Conservation (phyloP, 768 basidiomycete species). For the Rickenella mellea region DNA sequence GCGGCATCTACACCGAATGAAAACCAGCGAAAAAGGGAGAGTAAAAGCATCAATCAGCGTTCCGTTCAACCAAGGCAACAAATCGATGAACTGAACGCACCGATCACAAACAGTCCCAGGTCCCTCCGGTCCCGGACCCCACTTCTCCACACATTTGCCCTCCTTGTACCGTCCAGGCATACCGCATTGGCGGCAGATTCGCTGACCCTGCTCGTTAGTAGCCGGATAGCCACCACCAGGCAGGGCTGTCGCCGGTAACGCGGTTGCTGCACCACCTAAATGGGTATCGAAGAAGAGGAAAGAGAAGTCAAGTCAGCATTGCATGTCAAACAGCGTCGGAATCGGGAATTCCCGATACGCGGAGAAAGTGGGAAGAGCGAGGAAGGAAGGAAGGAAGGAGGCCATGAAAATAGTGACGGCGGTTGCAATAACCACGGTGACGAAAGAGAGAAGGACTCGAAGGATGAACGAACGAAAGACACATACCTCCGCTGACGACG, state of each 20-base stretch:
- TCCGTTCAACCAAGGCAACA: background rate
- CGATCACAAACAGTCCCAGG: constrained; percentile 80
- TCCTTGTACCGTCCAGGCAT: constrained; percentile 72
- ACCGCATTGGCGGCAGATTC: constrained; percentile 72
- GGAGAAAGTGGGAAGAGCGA: no score
- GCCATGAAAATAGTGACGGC: no score
- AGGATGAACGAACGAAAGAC: background rate
- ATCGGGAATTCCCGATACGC: no score
- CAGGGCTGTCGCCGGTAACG: background rate
- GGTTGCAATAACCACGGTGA: background rate
- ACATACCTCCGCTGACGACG: constrained; percentile 1
- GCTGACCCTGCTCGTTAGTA: constrained; percentile 52
- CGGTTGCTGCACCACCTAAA: background rate
- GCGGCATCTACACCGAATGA: constrained; percentile 40
- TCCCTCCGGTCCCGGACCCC: constrained; percentile 78
- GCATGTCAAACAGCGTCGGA: no score
- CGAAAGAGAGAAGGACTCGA: background rate
- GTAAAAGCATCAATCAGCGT: background rate
- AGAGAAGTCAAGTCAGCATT: no score
- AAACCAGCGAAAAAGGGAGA: constrained; percentile 2
- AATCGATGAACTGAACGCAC: constrained; percentile 23
- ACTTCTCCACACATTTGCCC: constrained; percentile 80
- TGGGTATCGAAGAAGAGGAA: no score
- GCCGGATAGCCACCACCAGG: constrained; percentile 9
- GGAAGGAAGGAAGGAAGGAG: no score